Conservation (phyloP, 2,329 filamentous ascomycete genomes). For the Monosporascus sp. region DNA sequence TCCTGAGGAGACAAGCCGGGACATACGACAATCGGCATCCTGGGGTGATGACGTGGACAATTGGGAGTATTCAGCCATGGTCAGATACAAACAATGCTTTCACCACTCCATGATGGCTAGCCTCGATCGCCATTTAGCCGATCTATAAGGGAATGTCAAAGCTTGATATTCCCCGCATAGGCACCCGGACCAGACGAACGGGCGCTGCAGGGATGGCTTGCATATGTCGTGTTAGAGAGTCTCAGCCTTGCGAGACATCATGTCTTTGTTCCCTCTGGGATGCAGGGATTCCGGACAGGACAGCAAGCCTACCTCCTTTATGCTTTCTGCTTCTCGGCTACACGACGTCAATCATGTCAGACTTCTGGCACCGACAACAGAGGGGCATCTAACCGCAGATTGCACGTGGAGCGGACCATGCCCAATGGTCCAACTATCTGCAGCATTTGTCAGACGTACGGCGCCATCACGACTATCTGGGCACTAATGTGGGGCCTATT, state of each 20-base stretch:
- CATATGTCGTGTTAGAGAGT: constrained; percentile 14
- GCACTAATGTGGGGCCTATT: constrained; percentile 2
- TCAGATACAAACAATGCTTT: no score
- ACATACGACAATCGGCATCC: no score
- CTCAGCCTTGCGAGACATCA: constrained; percentile 23
- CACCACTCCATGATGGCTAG: no score
- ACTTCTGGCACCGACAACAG: constrained; percentile 3
- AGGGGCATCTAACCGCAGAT: constrained; percentile 7
- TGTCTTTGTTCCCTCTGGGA: constrained; percentile 7
- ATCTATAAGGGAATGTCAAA: background rate
- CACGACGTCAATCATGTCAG: constrained; percentile 14
- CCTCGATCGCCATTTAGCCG: no score
- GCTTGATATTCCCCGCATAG: constrained; percentile 10
- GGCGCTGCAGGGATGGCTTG: constrained; percentile 6
- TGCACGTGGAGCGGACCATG: constrained; percentile 15
- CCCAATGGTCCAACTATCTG: constrained; percentile 4
- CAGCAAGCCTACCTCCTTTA: constrained; percentile 9
- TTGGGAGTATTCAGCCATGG: no score
- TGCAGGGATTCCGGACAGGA: constrained; percentile 15
- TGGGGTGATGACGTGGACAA: no score
- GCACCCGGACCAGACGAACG: constrained; percentile 1
- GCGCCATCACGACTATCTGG: background rate
- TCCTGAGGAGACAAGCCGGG: no score
- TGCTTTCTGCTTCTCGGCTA: constrained; percentile 5
- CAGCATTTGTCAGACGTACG: background rate